phyloP scores from a whole-genome alignment of 352 stramenopile species.

The Phytophthora tentaculata region DNA sequence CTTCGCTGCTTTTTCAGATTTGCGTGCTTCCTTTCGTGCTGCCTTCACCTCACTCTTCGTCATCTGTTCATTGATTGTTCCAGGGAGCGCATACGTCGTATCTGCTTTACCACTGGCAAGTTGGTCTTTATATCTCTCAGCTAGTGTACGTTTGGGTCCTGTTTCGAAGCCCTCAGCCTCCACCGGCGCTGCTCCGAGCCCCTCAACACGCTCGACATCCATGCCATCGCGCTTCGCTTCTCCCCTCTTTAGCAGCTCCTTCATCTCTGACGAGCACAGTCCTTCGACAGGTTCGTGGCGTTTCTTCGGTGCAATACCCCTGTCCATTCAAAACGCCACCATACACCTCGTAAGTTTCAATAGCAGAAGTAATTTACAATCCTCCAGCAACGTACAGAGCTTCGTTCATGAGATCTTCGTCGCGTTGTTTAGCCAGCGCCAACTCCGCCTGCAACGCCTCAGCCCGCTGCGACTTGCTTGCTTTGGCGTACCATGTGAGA shows the following conservation, averaged over 20 bases:
- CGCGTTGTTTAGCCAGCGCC: conserved; percentile 74
- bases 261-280: conserved; percentile 83
- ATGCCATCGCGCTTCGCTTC: conserved; percentile 72
- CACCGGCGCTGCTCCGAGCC: conserved; percentile 77
- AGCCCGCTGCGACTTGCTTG: conserved; percentile 57
- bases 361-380: background rate
- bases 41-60: conserved; percentile 58
- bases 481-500: conserved; percentile 91
- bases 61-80: conserved; percentile 35
- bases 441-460: conserved; percentile 70
- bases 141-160: conserved; percentile 70
- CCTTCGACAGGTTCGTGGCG: conserved; percentile 49
- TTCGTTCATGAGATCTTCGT: conserved; percentile 92
- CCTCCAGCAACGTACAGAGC: conserved; percentile 61
- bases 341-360: conserved; percentile 12
- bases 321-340: conserved; percentile 21
- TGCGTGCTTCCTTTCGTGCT: conserved; percentile 57
- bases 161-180: conserved; percentile 48
- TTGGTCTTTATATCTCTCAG: conserved; percentile 72
- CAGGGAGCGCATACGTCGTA: conserved; percentile 69
- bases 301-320: conserved; percentile 68
- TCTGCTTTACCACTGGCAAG: conserved; percentile 58
- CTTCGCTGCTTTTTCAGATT: conserved; percentile 68
- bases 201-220: conserved; percentile 84
- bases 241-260: conserved; percentile 85